Evolutionary conservation across 768 basidiomycete genomes (phyloP).

Genomic region (Pholiota conissans): DNA sequence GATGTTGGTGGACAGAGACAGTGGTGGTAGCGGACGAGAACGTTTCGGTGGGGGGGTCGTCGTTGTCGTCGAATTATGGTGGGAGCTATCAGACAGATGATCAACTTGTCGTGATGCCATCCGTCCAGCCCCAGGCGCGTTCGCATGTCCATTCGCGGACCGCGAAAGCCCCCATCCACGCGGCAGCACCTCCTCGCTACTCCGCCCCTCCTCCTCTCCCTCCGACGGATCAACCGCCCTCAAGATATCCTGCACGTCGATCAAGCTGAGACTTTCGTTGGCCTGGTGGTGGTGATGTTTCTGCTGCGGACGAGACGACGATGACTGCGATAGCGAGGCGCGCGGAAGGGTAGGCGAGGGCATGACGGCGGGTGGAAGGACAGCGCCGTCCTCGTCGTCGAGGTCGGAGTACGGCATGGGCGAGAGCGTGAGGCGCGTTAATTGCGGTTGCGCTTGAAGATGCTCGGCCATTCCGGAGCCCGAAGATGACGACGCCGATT

Average conservation of each 20-base stretch:
- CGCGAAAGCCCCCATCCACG: no score
- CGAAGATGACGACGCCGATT: no score
- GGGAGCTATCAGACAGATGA: no score
- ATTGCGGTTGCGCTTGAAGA: neutral
- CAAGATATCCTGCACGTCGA: slow-evolving; percentile 1
- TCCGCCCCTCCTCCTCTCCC: neutral
- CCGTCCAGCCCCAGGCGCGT: no score
- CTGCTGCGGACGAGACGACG: neutral
- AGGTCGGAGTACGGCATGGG: neutral
- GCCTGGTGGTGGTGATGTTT: neutral
- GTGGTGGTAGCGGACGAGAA: neutral
- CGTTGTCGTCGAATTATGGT: no score
- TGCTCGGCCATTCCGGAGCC: no score
- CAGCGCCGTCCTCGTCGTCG: neutral
- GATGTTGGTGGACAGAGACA: neutral
- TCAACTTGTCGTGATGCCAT: neutral
- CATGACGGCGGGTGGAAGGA: neutral
- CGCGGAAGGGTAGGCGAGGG: neutral
- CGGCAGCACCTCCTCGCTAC: neutral
- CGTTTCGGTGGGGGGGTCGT: no score
- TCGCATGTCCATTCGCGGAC: no score
- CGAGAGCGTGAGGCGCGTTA: neutral
- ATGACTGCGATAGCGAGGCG: neutral
- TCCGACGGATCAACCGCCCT: neutral
- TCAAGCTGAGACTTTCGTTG: slow-evolving; percentile 3